Evolutionary conservation across 345 rosid genomes (phyloP).

Genomic region (Mercurialis annua): DNA sequence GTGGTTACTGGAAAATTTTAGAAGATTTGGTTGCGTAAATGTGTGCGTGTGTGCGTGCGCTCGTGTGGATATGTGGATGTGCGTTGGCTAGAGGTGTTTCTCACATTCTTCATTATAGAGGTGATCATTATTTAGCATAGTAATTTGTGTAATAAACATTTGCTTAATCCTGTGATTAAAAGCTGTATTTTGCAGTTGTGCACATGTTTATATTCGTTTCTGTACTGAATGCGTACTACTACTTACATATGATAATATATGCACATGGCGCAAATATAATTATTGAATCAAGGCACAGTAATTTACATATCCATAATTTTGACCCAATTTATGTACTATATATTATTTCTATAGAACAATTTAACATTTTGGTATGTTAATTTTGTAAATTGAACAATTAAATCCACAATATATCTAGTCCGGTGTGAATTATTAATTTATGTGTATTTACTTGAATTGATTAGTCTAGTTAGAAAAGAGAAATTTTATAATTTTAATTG

Average conservation of each 20-base stretch:
- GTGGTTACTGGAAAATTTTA: neutral
- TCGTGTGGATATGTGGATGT: neutral
- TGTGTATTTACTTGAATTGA: too few species aligned
- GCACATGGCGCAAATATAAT: neutral
- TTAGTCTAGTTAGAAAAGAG: too few species aligned
- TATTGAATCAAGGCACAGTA: neutral
- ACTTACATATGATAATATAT: neutral
- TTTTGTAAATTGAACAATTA: too few species aligned
- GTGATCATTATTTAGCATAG: too few species aligned
- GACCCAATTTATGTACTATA: too few species aligned
- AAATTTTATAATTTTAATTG: too few species aligned
- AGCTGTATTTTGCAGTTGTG: neutral
- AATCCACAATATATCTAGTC: too few species aligned
- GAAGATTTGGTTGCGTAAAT: neutral
- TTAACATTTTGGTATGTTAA: too few species aligned
- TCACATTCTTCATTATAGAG: constrained; percentile 6
- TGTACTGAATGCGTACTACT: neutral
- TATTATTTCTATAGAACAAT: too few species aligned
- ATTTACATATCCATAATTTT: too few species aligned
- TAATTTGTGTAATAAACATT: too few species aligned
- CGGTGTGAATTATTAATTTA: too few species aligned
- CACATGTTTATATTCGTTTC: neutral
- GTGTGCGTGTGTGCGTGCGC: neutral
- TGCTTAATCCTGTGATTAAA: neutral
- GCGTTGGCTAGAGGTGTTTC: neutral